Evolutionary conservation across 352 stramenopile species (phyloP), one percentile per base, ranked within the genome.

Genomic region (Thalassiosira livingstoniorum): DNA sequence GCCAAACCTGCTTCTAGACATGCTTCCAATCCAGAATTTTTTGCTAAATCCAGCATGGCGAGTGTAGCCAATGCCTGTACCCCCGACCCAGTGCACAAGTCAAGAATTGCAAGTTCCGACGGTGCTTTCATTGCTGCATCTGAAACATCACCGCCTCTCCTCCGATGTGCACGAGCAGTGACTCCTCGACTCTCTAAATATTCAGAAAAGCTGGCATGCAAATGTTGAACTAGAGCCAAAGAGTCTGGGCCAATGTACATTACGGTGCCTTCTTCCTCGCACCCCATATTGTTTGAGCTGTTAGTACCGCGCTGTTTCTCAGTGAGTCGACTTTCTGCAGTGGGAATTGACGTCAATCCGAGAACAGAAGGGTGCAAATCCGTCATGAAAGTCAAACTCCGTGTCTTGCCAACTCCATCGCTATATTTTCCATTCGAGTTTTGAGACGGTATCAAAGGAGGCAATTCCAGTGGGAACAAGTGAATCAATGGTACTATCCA

Each of bases 241-340:
- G 84, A 92, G 76, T 94, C 90, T 31, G 90, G 87, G 47, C 90
- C 88, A 79, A 94, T 92, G 71, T 94, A 94, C 87, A 93, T 93
- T 35, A 94, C 90, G 18, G 85, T 70, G 34, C 81, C 75, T 72
- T 85, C 76, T 32, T 79, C 72, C 32, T 34, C 47, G 3, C 51
- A 23, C 3, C 18, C 42, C 7, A 15, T 54, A 23, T 10, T 35
- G 25, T 55, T 31, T 55, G n/a, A n/a, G n/a, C n/a, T n/a, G n/a
- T n/a, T n/a, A n/a, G n/a, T n/a, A n/a, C n/a, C n/a, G n/a, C n/a
- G n/a, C n/a, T n/a, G n/a, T n/a, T n/a, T n/a, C n/a, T 60, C 68
- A 45, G 78, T 23, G 2, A 63, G 23, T 25, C 69, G 54, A 45
- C 11, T 47, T 21, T 73, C 51, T 25, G 81, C 13, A 27, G 27